Evolutionary conservation across 345 rosid genomes (phyloP), one percentile per base, ranked within the genome.

Genomic region (Aquilaria malaccensis): DNA sequence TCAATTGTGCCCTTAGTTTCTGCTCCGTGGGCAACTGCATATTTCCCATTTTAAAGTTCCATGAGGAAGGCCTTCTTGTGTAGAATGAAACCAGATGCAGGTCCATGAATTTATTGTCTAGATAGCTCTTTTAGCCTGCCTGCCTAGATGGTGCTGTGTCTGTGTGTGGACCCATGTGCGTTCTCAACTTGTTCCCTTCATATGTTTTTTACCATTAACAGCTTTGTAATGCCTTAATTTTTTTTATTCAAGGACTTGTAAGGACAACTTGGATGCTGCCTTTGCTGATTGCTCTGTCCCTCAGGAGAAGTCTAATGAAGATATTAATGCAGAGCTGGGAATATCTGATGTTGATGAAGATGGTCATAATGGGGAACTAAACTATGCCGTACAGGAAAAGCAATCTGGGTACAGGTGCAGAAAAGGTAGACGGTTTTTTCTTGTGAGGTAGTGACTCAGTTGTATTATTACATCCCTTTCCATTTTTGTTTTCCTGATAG

Each of bases 261-360:
- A 67, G 83, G 93, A 90, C 80, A 94, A 86, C 78, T 33, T 48
- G 59, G 91, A 94, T 63, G 73, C 72, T 77, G 58, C 67, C 13
- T 94, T 80, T 46, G 84, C 97, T 65, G 88, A 81, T 76, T 94
- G 99, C 79, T 80, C 93, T 68, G 75, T 70, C 58, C 62, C 82
- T 54, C 99, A 94, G 84, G 99, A 94, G 83, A 94, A 83, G 82
- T 83, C 95, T 64, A 88, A 88, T 76, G 92, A 80, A 64, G 97
- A 94, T 53, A 94, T 94, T 65, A 94, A 94, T 70, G 84, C 78
- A 6, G 96, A 94, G 83, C 79, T 94, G 80, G 97, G 95, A 65
- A 61, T 94, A 79, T 85, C 96, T 59, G 86, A 90, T 67, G 85
- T 72, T 52, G 99, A 90, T 63, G 99, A 90, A 74, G 99, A 88